Percentiles rank a stretch among this genome's conserved stretches.
Conservation (phyloP, 2,329 filamentous ascomycete genomes). For the Macrophomina phaseolina region DNA sequence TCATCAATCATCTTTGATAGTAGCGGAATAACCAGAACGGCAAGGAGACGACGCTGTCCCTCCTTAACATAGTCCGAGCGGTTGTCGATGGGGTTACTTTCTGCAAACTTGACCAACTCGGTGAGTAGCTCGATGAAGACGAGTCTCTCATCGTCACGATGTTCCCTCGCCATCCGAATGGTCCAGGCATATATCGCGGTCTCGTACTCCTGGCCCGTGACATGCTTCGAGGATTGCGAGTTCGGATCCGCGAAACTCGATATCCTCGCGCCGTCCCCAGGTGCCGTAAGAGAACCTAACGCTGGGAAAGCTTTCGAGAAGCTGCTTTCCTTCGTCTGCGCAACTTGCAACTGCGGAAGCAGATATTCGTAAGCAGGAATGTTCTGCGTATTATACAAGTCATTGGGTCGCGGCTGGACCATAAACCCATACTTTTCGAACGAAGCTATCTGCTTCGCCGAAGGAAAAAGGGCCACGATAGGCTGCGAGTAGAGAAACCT, state of each 20-base stretch:
- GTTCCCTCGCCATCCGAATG: constrained; percentile 50
- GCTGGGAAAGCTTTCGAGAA: constrained; percentile 52
- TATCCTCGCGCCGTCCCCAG: constrained; percentile 31
- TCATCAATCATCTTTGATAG: constrained; percentile 56
- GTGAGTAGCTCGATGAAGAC: constrained; percentile 48
- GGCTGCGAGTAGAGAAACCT: constrained; percentile 57
- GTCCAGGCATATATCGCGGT: constrained; percentile 57
- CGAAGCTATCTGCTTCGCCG: constrained; percentile 7
- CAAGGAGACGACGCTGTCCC: constrained; percentile 46
- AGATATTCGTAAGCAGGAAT: constrained; percentile 31
- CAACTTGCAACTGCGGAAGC: constrained; percentile 47
- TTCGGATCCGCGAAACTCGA: constrained; percentile 40
- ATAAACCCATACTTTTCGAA: constrained; percentile 23
- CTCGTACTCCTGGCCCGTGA: constrained; percentile 50
- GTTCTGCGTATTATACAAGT: constrained; percentile 15
- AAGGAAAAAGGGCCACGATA: constrained; percentile 37
- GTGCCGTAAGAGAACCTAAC: constrained; percentile 39
- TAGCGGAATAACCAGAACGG: constrained; percentile 53
- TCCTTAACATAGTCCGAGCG: constrained; percentile 46
- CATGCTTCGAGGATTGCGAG: constrained; percentile 35
- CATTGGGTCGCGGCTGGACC: constrained; percentile 13
- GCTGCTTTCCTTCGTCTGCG: constrained; percentile 46
- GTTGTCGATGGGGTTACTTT: constrained; percentile 40
- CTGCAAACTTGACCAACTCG: constrained; percentile 38
- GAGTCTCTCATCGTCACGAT: constrained; percentile 48